Evolutionary conservation across 148 eudicot species (phyloP).

Genomic region (Vaccinium darrowii): DNA sequence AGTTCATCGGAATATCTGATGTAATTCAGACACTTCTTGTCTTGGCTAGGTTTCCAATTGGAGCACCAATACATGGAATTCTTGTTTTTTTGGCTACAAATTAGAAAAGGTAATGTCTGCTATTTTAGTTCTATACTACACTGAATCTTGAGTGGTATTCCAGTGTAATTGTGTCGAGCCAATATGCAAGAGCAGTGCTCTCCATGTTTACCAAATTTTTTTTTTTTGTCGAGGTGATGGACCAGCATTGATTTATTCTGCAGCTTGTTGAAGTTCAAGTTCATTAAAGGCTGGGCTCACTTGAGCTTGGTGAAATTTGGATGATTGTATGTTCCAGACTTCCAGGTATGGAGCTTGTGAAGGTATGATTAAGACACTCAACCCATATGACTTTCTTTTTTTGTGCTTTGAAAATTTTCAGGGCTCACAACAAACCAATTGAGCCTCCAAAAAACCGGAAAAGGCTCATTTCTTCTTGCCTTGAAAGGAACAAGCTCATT

Average conservation of each 20-base stretch:
- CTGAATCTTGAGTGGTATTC: neutral
- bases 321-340: too few species aligned
- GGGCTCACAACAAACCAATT: too few species aligned
- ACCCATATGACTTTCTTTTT: too few species aligned
- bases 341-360: too few species aligned
- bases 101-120: constrained; percentile 66
- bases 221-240: neutral
- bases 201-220: neutral
- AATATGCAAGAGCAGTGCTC: neutral
- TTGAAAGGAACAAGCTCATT: too few species aligned
- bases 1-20: neutral
- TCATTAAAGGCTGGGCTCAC: neutral
- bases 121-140: constrained; percentile 8
- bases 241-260: neutral
- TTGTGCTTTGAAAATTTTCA: too few species aligned
- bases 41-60: constrained; percentile 66
- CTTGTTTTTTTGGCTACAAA: constrained; percentile 84
- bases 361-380: too few species aligned
- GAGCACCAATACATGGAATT: constrained; percentile 97
- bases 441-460: too few species aligned
- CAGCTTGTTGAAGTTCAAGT: neutral
- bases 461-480: too few species aligned
- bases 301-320: neutral
- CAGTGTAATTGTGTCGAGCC: neutral
- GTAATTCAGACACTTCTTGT: neutral